These are phyloP conservation scores for Rickenella mellea DNA, from an alignment of 768 basidiomycete species.

Conservation along the genomic window DNA sequence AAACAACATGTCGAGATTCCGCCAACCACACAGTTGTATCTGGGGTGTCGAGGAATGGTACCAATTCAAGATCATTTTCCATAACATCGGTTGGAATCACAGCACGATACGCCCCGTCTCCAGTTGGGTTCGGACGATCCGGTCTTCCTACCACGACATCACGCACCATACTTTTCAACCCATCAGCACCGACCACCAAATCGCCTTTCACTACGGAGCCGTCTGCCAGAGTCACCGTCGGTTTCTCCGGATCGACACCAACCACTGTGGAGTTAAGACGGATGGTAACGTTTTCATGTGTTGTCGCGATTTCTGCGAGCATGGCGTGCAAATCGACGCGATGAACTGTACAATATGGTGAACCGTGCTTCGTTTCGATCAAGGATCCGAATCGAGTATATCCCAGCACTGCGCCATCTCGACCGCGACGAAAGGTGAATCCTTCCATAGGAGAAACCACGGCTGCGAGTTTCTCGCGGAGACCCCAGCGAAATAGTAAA, in stretches of 20 bases:
- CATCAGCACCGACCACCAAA: slow-evolving; percentile 17
- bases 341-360: slow-evolving; percentile 33
- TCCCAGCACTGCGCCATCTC: slow-evolving; percentile 26
- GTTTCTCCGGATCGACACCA: background rate
- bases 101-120: slow-evolving; percentile 55
- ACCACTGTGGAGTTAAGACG: slow-evolving; percentile 24
- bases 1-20: slow-evolving; percentile 36
- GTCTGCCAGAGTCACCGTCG: slow-evolving; percentile 8
- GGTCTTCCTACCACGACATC: slow-evolving; percentile 38
- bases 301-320: slow-evolving; percentile 22
- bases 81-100: slow-evolving; percentile 35
- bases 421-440: slow-evolving; percentile 26
- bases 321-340: slow-evolving; percentile 33
- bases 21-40: slow-evolving; percentile 57
- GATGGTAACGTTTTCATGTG: slow-evolving; percentile 20
- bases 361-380: slow-evolving; percentile 22
- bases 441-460: slow-evolving; percentile 25
- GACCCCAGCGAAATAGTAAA: slow-evolving; percentile 27
- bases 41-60: slow-evolving; percentile 35
- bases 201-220: slow-evolving; percentile 13
- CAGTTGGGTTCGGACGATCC: slow-evolving; percentile 38
- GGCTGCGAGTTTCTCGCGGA: slow-evolving; percentile 18
- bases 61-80: slow-evolving; percentile 42
- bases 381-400: slow-evolving; percentile 24
- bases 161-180: slow-evolving; percentile 39